Evolutionary conservation across 2,329 filamentous ascomycete genomes (phyloP), one percentile per base, ranked within the genome.

Genomic region (Talaromyces sp.): DNA sequence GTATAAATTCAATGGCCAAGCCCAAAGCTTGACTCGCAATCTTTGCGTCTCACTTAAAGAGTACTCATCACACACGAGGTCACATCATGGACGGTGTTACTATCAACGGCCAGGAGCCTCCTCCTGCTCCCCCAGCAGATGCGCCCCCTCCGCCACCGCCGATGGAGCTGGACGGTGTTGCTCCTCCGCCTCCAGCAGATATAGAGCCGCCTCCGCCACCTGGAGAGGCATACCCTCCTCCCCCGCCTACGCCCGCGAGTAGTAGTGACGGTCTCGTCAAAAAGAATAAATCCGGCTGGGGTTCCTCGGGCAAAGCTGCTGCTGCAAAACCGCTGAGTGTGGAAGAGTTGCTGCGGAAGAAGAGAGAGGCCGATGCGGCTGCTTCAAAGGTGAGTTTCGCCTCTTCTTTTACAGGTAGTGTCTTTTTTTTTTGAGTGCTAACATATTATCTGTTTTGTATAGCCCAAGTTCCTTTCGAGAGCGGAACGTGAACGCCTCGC

Each of bases 391-490:
- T 86, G 50, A 27, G 44, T 12, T 47, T 18, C 8, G 5, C 16
- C 14, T 23, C 6, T 23, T 28, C 31, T 23, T 58, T 27, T 58
- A 3, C 44, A 28, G 1, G 28, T 9, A 23, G 44, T 14, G 4
- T 36, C 61, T 68, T 60, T 68, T 60, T 67, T 72, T 68, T 64
- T 42, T 28, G 28, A 30, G 33, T 53, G 62, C 63, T 70, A 23
- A 67, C 56, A 62, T 7, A 59, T 55, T 55, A 12, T 33, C 47
- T 30, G 9, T 51, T 63, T 30, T 66, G 53, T 67, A 62, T 71
- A 87, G 82, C 92, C 92, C 5, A 93, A 91, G 74, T 96, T 96
- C 73, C 80, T 96, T 27, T 89, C 90, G 4, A 95, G 90, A 79
- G 89, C 89, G 34, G 85, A 96, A 74, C 85, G 93, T 60, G 92